Base-by-base conservation (phyloP, 1,139 yeast genomes). In the Debaryomycetaceae sp. region DNA sequence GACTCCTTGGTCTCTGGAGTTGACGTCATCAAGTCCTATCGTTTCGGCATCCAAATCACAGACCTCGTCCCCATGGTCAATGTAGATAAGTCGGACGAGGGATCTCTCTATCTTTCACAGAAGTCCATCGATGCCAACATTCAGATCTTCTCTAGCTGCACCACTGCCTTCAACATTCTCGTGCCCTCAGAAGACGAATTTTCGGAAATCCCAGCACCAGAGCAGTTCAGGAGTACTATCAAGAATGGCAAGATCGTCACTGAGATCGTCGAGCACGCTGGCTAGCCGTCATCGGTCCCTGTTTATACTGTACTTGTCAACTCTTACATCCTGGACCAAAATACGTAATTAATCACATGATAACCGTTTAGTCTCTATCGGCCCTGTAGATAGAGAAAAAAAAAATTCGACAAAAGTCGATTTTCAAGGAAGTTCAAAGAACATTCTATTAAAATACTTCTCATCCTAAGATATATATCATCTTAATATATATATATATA, bases 1-100 rank as follows among this genome's bases (percentile, higher is more conserved):
- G 98, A 93, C 50, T 80, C 87, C 27, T 80, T 90, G 54, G 88
- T 95, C 43, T 84, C 97, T 5, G 95, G 97, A 37, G 76, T 93
- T 44, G 98, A 93, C 53, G 71, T 91, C 47, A 89, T 93, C 66
- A 90, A 89, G 65, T 84, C 91, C 44, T 69, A 68, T 52, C 84
- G 83, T 58, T 87, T 89, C 60, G 97, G 95, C 34, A 64, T 95
- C 45, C 99, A 95, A 68, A 82, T 90, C 14, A 71, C 84, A 40
- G 96, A 90, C 13, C 69, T 75, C 35, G 83, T 89, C 24, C 97
- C 97, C 27, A 83, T 90, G 62, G 78, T 95, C 51, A 81, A 87
- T 46, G 76, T 90, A 48, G 99, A 95, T 66, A 93, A 90, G 66
- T 81, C 93, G 49, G 95, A 90, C 56, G 87, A 86, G 53, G 96